A percentile compares a stretch with the other conserved stretches of the same genome.
Evolutionary conservation across 1,284 basidiomycete species (phyloP).

Genomic region (Heterobasidion irregulare): DNA sequence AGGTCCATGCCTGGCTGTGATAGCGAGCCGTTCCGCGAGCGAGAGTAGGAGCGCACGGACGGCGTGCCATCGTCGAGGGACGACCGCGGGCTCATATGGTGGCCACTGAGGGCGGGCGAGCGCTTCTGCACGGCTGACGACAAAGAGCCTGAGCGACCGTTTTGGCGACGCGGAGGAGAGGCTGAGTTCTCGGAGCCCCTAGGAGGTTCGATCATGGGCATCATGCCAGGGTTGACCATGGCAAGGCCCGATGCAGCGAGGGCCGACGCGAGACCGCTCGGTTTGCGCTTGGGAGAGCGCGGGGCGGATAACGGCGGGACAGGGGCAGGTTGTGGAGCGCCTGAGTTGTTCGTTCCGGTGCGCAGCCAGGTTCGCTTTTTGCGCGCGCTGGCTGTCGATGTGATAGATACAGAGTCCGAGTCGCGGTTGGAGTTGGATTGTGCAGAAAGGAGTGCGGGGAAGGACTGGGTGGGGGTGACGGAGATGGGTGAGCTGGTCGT

Average conservation of each 20-base stretch:
- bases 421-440: slow-evolving; percentile 21
- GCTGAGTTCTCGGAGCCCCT: slow-evolving; percentile 19
- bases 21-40: slow-evolving; percentile 7
- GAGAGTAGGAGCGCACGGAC: not conserved
- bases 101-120: slow-evolving; percentile 8
- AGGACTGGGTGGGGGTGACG: slow-evolving; percentile 14
- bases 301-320: slow-evolving; percentile 11
- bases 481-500: slow-evolving; percentile 12
- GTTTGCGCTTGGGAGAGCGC: slow-evolving; percentile 21
- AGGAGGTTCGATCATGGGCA: slow-evolving; percentile 29
- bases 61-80: slow-evolving; percentile 6
- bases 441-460: slow-evolving; percentile 14
- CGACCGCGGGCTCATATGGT: slow-evolving; percentile 6
- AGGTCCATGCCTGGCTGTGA: not conserved
- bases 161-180: slow-evolving; percentile 11
- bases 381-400: slow-evolving; percentile 26
- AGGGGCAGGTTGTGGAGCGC: slow-evolving; percentile 20
- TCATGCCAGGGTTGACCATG: slow-evolving; percentile 47
- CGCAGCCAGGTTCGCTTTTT: slow-evolving; percentile 24
- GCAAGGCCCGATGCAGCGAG: slow-evolving; percentile 58
- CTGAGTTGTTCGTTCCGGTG: slow-evolving; percentile 9
- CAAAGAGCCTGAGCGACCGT: slow-evolving; percentile 11
- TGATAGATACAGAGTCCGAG: slow-evolving; percentile 31
- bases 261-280: slow-evolving; percentile 50
- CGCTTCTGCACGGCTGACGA: slow-evolving; percentile 5